Evolutionary conservation across 208 protist species (phyloP), one percentile per base, ranked within the genome.

Genomic region (Leishmania tropica): DNA sequence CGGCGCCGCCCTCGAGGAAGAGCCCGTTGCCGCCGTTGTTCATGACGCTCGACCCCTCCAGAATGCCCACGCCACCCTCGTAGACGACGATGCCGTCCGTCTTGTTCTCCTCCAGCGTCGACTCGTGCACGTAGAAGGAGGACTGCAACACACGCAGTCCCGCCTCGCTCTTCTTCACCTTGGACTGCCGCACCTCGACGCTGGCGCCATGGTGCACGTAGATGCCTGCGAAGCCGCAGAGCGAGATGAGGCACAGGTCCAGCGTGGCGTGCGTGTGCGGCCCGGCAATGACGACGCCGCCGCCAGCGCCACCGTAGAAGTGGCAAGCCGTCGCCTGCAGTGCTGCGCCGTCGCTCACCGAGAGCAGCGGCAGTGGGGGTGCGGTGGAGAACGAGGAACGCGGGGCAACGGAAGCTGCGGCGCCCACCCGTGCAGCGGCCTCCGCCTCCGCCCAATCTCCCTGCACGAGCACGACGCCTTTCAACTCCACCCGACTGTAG

Each of bases 11-110:
- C 15, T 80, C 76, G 19, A 93, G 73, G 83, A 90, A 93, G 37
- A 94, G 51, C 21, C 93, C 93, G 71, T 90, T 94, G 40, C 93
- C 89, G 35, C 85, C 86, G 75, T 93, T 92, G 64, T 89, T 85
- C 67, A 89, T 75, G 17, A 96, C 78, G 67, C 81, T 85, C 35
- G 70, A 89, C 24, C 88, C 85, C 76, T 86, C 80, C 83, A 94
- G 75, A 45, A 62, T 68, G 8, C 81, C 85, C 47, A 68, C 24
- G 75, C 87, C 83, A 45, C 76, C 89, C 42, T 87, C 81, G 45
- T 93, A 86, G 15, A 91, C 78, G 31, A 94, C 89, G 21, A 96
- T 17, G 48, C 93, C 93, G 65, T 94, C 93, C 17, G 83, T 87
- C 7, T 56, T 79, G 80, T 86, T 85, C 21, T 71, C 77, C 71